A percentile compares a stretch with the other conserved stretches of the same genome.
Conservation (phyloP, 192 early-diverging fungal species). For the Geranomyces variabilis region DNA sequence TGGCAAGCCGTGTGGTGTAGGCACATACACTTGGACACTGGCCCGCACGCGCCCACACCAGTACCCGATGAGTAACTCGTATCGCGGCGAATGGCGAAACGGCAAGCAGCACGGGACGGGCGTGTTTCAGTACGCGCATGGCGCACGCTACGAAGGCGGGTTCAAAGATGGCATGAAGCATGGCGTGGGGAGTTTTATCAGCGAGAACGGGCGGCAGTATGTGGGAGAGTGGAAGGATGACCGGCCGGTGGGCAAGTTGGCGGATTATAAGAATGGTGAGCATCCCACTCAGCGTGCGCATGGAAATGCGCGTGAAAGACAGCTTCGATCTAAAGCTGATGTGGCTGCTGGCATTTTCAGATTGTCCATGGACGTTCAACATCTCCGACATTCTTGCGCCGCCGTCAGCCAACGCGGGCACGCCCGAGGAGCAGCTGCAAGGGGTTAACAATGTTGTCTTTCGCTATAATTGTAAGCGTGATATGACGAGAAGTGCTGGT, state of each 20-base stretch:
- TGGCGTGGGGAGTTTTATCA: slow-evolving; percentile 47
- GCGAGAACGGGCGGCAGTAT: slow-evolving; percentile 54
- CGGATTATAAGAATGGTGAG: slow-evolving; percentile 47
- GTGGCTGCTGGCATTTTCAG: slow-evolving; percentile 24
- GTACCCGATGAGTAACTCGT: slow-evolving; percentile 51
- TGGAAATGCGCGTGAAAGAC: neutral
- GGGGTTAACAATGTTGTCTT: slow-evolving; percentile 49
- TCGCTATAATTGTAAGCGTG: slow-evolving; percentile 38
- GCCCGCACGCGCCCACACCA: slow-evolving; percentile 34
- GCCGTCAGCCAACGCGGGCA: neutral
- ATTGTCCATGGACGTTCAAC: slow-evolving; percentile 45
- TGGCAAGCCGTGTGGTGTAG: slow-evolving; percentile 50
- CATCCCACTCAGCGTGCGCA: too few species aligned
- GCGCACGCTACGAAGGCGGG: slow-evolving; percentile 54
- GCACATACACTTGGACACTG: slow-evolving; percentile 53
- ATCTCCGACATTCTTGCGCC: slow-evolving; percentile 28
- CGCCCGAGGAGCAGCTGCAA: slow-evolving; percentile 36
- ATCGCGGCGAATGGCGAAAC: slow-evolving; percentile 51
- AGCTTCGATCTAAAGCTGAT: neutral
- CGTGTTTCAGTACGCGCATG: slow-evolving; percentile 56
- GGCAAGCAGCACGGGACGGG: slow-evolving; percentile 54
- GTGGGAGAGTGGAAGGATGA: slow-evolving; percentile 52
- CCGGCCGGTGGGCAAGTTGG: slow-evolving; percentile 28
- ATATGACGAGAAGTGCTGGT: neutral
- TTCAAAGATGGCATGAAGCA: slow-evolving; percentile 59